Percentiles rank a stretch among this genome's conserved stretches.
phyloP scores from a whole-genome alignment of 495 filamentous ascomycete genomes.

The Chaetomium cochliodes region DNA sequence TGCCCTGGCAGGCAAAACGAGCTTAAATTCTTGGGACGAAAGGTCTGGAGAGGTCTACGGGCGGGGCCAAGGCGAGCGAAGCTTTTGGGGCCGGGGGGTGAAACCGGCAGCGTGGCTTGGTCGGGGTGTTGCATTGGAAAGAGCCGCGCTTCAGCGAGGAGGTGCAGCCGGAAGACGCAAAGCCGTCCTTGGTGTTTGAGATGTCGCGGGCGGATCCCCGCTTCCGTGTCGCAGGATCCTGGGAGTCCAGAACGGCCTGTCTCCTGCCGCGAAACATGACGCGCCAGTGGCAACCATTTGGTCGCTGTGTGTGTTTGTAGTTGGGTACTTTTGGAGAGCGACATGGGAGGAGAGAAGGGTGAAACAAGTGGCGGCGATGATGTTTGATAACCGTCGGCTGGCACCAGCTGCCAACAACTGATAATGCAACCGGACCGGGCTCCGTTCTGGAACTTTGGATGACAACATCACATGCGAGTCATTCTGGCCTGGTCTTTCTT shows the following conservation, averaged over 20 bases:
- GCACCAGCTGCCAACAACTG: not conserved
- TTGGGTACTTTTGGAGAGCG: not conserved
- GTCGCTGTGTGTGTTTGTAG: not conserved
- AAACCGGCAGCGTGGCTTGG: slow-evolving; percentile 30
- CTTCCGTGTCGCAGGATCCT: slow-evolving; percentile 27
- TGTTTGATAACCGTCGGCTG: not conserved
- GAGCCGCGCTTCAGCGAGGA: slow-evolving; percentile 17
- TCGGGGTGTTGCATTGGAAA: slow-evolving; percentile 19
- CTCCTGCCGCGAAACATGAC: not conserved
- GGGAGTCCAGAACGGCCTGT: slow-evolving; percentile 10
- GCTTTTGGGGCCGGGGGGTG: slow-evolving; percentile 31
- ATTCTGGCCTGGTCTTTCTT: too few relatives aligned
- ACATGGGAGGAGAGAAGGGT: not conserved
- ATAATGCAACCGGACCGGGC: not conserved
- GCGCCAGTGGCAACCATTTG: not conserved
- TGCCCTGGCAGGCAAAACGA: slow-evolving; percentile 2
- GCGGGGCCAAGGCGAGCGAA: slow-evolving; percentile 16
- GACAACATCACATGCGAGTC: too few relatives aligned
- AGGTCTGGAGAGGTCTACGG: slow-evolving; percentile 14
- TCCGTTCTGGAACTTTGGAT: not conserved
- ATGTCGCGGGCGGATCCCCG: slow-evolving; percentile 12
- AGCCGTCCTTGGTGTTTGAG: slow-evolving; percentile 25
- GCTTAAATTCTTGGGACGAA: slow-evolving; percentile 18
- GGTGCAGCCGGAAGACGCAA: slow-evolving; percentile 20
- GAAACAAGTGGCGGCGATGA: not conserved